Evolutionary conservation across 106 monocot species (phyloP), one percentile per base, ranked within the genome.

Genomic region (Dendrobium officinale): DNA sequence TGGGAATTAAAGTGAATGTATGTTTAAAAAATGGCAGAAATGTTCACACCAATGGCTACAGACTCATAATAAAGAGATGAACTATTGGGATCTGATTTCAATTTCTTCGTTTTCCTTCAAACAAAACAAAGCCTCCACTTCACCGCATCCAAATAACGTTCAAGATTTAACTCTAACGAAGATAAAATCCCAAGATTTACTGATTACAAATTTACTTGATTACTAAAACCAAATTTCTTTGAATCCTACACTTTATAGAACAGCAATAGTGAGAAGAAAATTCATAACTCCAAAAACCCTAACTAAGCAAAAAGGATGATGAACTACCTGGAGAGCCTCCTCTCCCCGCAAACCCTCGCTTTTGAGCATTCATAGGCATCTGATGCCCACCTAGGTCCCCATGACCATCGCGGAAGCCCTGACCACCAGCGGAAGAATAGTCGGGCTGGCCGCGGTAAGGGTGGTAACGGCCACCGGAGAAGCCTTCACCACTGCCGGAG

Each of bases 391-490:
- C 80, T 3, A 82, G 80, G 13, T 82, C 86, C 5, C 81, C 83
- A 5, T 73, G 79, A 8, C 81, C 78, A 81, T 42, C 81, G 8
- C 83, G 84, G 19, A 78, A 70, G 31, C 78, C 87, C n/a, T 79
- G 85, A 26, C 85, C 87, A 16, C 56, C 72, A 17, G 27, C 67
- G 1, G 79, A 26, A 77, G 82, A 73, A 41, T 80, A 80, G 20
- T 92, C 91, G 20, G 82, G 72, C 3, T 83, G 81, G 8, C 79
- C 87, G 0, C 91, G 82, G 81, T 93, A 91, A 1, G 91, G 93
- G 64, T 93, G 91, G 70, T 84, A 87, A 40, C 92, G 78, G 18
- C 79, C 82, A 17, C 88, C 86, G 15, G 82, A 84, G 41, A 85
- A 85, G 24, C 79, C 83, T 9, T 84, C 87, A 0, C 82, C 83